Base-by-base conservation (phyloP, 2,329 filamentous ascomycete species). In the Falciphora oryzae region DNA sequence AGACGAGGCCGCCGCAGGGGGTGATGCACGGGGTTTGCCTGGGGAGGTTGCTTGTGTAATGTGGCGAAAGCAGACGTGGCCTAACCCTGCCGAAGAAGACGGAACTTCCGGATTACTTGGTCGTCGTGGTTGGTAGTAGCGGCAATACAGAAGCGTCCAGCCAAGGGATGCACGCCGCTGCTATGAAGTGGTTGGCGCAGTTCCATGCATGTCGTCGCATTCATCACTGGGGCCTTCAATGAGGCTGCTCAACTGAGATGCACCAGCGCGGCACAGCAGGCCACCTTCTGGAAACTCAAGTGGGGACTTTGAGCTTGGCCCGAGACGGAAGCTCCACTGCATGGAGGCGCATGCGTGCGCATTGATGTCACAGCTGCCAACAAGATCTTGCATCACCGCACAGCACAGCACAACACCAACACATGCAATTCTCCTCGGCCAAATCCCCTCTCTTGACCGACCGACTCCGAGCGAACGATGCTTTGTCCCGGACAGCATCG, bases 401-500 rank as follows among this genome's bases (percentile, higher is more conserved):
- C 44, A 53, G 44, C 44, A 7, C 44, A 53, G 44, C 2, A 10
- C 44, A 53, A n/a, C 16, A n/a, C n/a, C n/a, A n/a, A 50, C 44
- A 53, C 7, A 35, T 35, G 38, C 16, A 44, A 44, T 7, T 44
- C 4, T 22, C 4, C 16, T 22, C 38, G 16, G 38, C 16, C 38
- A 44, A 35, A 11, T 35, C 32, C 32, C 32, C 13, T 14, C 32
- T 16, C 18, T 10, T 44, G 38, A 22, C 4, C 38, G 16, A 22
- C 38, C 38, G 16, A 16, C 38, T 7, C 10, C 4, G 22, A 22
- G 25, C 14, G 35, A 50, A 53, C 35, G 29, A 61, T 61, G 60
- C 27, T 61, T n/a, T 44, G 28, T 22, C 25, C 32, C 27, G 38
- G n/a, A 53, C 27, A 44, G 28, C 28, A 57, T 50, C 60, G 70